Evolutionary conservation across 129 eudicot genomes (phyloP), one percentile per base, ranked within the genome.

Genomic region (Calendula officinalis): DNA sequence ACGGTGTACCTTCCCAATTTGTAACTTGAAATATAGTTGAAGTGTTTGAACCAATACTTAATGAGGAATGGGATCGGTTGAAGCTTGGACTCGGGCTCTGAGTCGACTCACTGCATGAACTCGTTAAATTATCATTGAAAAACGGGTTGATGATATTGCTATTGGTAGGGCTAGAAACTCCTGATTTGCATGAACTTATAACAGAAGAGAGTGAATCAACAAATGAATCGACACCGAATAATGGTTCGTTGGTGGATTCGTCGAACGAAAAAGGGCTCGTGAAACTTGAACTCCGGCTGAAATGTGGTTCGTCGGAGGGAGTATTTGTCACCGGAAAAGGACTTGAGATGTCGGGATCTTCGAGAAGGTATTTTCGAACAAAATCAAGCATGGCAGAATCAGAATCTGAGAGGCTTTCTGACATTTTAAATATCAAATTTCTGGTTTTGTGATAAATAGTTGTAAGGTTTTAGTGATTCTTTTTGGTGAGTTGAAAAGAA

Each of bases 351-450:
- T 69, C 82, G 2, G 67, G 65, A 40, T 77, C 86, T 38, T 73
- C 72, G 45, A 77, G 67, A 16, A 81, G 86, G 67, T 66, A 62
- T 30, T 64, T 50, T 14, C 72, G 70, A 8, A 81, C 67, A 14
- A 79, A 78, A 37, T 82, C 86, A 6, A 82, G 89, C 71, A 77
- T 56, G 59, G 79, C 72, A 16, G 63, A 53, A 44, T 86, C 86
- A 32, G 80, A 69, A 36, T 79, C 81, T 35, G 88, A 77, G 51
- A 80, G 74, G 60, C 70, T 73, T 51, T 76, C 70, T 51, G 67
- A 74, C 78, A 74, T 74, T 66, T 65, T 58, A 3, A 41, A 47
- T 32, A 48, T 49, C 40, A 30, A 71, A 27, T 22, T 51, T 52
- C 10, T 62, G 30, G 37, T 10, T 33, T 33, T 46, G 47, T 71